Evolutionary conservation across 768 basidiomycete genomes (phyloP).

Genomic region (Podaxis mareebaensis): DNA sequence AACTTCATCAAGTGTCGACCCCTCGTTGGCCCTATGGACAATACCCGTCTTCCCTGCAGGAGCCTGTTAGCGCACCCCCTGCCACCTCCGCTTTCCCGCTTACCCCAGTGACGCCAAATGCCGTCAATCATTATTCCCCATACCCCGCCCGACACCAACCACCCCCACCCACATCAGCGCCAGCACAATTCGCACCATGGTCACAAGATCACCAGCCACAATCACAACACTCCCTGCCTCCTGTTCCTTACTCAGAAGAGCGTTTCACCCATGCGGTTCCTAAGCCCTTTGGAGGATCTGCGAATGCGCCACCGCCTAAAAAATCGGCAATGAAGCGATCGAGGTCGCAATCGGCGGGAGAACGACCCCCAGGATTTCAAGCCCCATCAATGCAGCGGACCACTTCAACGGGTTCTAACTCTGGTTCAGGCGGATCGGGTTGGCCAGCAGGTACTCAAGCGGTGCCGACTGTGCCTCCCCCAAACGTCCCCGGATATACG

Average conservation of each 20-base stretch:
- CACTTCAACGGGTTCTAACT: not conserved
- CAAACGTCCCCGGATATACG: conserved; percentile 23
- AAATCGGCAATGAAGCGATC: conserved; percentile 12
- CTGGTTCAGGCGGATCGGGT: not conserved
- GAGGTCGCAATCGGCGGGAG: conserved; percentile 3
- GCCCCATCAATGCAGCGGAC: not conserved
- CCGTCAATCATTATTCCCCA: not conserved
- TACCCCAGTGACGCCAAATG: not conserved
- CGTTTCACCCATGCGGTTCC: not conserved
- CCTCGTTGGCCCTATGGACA: conserved; percentile 7
- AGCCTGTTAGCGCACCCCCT: not conserved
- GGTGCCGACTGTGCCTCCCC: not conserved
- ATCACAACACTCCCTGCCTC: not conserved
- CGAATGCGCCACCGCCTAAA: conserved; percentile 5
- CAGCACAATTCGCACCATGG: conserved; percentile 1
- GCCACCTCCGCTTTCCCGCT: not conserved
- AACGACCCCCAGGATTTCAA: not conserved
- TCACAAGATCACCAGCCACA: not conserved
- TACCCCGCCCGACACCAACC: not conserved
- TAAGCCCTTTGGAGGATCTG: not conserved
- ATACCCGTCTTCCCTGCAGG: conserved; percentile 2
- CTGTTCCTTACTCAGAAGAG: not conserved
- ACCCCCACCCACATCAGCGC: not conserved
- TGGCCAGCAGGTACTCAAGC: not conserved
- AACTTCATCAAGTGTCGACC: not conserved